Base-by-base conservation (phyloP, 2,329 filamentous ascomycete genomes). In the Beauveria medogensis region DNA sequence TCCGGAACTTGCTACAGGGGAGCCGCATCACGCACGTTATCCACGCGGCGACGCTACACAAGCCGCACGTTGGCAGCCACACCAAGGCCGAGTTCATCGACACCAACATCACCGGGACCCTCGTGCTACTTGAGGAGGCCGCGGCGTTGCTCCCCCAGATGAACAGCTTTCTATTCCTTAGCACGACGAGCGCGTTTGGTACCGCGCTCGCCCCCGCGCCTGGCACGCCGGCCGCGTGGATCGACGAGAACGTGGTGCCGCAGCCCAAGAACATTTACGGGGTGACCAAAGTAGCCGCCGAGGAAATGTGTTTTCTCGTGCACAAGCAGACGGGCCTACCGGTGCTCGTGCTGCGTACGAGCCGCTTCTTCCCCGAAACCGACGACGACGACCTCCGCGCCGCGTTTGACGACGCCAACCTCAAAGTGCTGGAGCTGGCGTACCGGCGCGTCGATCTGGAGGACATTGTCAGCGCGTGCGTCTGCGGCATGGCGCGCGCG, bases 251-350 rank as follows among this genome's bases (percentile, higher is more conserved):
- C 0, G 73, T 78, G 8, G 67, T 69, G 0, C 74, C 77, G 0
- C 64, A 70, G 22, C 76, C 77, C 2, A 80, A 80, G 62, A 80
- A 80, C 66, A 77, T 80, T 50, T 80, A 80, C 64, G 79, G 79
- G 59, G 72, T 73, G 3, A 81, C 78, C 20, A 81, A 81, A 55
- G 69, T 73, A 18, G 76, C 77, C 2, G 79, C 79, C 5, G 79
- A 81, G 63, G 77, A 80, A 55, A 61, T 81, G 34, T 80, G 78
- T 65, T 69, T 68, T 14, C 71, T 81, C 6, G 62, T 77, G 1
- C 74, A 78, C 47, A 65, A 66, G 14, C 71, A 78, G 59, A 71
- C 70, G 0, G 63, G 65, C 2, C 65, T 81, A 64, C 77, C 78
- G 0, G 68, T 75, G 0, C 44, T 81, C 0, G 70, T 81, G 6